Evolutionary conservation across 169 alveolate genomes (phyloP).

Genomic region (Plasmodium berghei): DNA sequence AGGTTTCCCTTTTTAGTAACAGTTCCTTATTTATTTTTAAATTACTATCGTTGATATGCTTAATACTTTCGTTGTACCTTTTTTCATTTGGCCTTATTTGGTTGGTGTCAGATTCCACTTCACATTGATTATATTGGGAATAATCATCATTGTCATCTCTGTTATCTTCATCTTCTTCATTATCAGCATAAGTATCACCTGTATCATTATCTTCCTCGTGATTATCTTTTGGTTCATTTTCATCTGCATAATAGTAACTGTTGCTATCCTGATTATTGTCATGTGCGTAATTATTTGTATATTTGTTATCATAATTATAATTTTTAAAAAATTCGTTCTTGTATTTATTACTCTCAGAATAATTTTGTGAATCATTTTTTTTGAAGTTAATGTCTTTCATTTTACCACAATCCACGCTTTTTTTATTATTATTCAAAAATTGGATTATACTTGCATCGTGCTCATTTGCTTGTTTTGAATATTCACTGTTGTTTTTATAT

Average conservation of each 20-base stretch:
- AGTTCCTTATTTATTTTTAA: neutral
- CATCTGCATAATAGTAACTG: neutral
- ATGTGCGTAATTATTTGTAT: slow-evolving; percentile 16
- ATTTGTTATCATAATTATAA: slow-evolving; percentile 1
- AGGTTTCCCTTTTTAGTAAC: slow-evolving; percentile 1
- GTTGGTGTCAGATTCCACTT: neutral
- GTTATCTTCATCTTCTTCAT: slow-evolving; percentile 7
- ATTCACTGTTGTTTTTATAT: slow-evolving; percentile 3
- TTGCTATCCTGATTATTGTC: neutral
- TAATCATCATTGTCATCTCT: slow-evolving; percentile 12
- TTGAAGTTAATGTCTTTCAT: slow-evolving; percentile 1
- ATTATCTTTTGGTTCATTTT: neutral
- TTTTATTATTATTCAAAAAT: slow-evolving; percentile 49
- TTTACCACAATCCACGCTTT: slow-evolving; percentile 34
- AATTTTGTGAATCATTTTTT: neutral
- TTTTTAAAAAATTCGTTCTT: slow-evolving; percentile 13
- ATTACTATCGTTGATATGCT: neutral
- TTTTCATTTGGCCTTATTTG: neutral
- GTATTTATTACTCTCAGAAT: neutral
- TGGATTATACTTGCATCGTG: slow-evolving; percentile 28
- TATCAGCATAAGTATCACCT: slow-evolving; percentile 6
- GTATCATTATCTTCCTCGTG: slow-evolving; percentile 22
- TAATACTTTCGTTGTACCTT: neutral
- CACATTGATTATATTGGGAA: neutral
- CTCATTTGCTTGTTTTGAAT: slow-evolving; percentile 18